Evolutionary conservation across 1,284 basidiomycete species (phyloP), one percentile per base, ranked within the genome.

Genomic region (Malassezia psittaci): DNA sequence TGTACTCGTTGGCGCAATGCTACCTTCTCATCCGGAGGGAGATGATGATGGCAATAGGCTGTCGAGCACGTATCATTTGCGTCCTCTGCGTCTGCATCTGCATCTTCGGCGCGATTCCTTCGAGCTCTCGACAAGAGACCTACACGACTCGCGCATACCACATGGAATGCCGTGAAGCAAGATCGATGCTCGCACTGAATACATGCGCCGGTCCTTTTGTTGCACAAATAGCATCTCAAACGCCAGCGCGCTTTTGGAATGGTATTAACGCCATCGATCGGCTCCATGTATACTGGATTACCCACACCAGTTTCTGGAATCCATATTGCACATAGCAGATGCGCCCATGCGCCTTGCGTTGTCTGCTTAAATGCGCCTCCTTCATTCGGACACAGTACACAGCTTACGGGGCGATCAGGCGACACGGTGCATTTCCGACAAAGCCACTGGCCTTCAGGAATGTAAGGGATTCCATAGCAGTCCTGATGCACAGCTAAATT

Each of bases 331-430:
- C 94, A 99, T 1, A 98, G 80, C 0, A 99, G 78, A 75, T 99
- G 94, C 0, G 90, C 87, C 94, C 94, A 99, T 60, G 90, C 86
- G 0, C 89, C 90, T 19, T 84, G 82, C 0, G 84, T 82, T 0
- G 94, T 96, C 77, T 98, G 94, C 73, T 99, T 99, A 81, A 98
- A 99, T 2, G 94, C 94, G 11, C 93, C 94, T 11, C 88, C 91
- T 76, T 96, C 89, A 63, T 89, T 90, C 0, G 94, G 94, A 70
- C 94, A 99, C 44, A 98, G 80, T 19, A 90, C 80, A 76, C 93
- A 98, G 5, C 85, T 85, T 42, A 98, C 91, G 9, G 91, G 90
- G 61, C 86, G 87, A 75, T 96, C 93, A 0, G 94, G 94, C 1
- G 90, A 94, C 16, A 98, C 90, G 1, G 90, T 96, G 74, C 94